Evolutionary conservation across 208 protist genomes (phyloP).

Genomic region (Trypanosomatidae sp.): DNA sequence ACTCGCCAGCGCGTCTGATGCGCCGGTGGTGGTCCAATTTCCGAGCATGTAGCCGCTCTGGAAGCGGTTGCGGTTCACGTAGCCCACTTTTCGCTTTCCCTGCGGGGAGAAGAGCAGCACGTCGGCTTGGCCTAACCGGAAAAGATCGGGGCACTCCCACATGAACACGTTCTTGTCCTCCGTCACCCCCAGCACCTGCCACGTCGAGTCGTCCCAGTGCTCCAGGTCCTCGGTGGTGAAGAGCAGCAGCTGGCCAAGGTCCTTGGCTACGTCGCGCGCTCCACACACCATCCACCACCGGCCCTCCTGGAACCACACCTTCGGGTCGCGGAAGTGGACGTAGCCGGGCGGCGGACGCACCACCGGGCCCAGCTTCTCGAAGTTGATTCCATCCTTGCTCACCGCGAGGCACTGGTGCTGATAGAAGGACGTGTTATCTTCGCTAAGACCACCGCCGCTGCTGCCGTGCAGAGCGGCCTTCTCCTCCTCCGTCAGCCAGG

Average conservation of each 20-base stretch:
- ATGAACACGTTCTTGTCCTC: slow-evolving; percentile 48
- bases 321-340: slow-evolving; percentile 43
- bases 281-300: slow-evolving; percentile 44
- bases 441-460: slow-evolving; percentile 3
- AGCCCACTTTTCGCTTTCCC: neutral
- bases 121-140: neutral
- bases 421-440: too few relatives aligned
- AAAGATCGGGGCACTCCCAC: slow-evolving; percentile 52
- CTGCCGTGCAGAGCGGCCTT: too few relatives aligned
- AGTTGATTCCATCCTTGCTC: slow-evolving; percentile 37
- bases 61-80: too few relatives aligned
- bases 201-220: slow-evolving; percentile 34
- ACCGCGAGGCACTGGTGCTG: slow-evolving; percentile 60
- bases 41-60: too few relatives aligned
- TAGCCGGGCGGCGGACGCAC: slow-evolving; percentile 30
- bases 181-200: slow-evolving; percentile 18
- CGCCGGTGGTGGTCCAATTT: too few relatives aligned
- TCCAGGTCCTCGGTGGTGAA: slow-evolving; percentile 25
- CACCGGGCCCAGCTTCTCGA: slow-evolving; percentile 34
- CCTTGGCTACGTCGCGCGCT: slow-evolving; percentile 27
- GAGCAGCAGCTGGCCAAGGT: slow-evolving; percentile 37
- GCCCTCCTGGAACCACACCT: slow-evolving; percentile 38
- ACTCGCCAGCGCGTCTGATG: too few relatives aligned
- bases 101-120: neutral
- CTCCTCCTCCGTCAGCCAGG: slow-evolving; percentile 22